Evolutionary conservation across 2,329 filamentous ascomycete genomes (phyloP), one percentile per base, ranked within the genome.

Genomic region (Penicillium digitatum): DNA sequence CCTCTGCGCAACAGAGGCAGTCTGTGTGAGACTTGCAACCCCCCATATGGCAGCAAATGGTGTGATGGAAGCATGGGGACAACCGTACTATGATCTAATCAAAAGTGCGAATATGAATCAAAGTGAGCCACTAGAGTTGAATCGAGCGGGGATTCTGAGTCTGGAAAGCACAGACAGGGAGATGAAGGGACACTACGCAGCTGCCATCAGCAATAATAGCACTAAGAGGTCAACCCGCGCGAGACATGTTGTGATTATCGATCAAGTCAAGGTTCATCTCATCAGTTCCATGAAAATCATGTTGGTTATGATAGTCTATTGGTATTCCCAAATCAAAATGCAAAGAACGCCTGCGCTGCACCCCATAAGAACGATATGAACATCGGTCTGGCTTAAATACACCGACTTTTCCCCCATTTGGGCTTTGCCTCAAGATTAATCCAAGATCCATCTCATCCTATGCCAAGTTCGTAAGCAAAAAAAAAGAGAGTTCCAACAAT

Each of bases 271-370:
- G n/a, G 32, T 37, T 43, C 18, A 40, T 48, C 26, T 53, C 27
- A 48, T 48, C 39, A 7, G 39, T 39, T 38, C 39, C 52, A 56
- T 52, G 50, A 56, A 62, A 37, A 56, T 49, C 54, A 52, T 31
- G 27, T 55, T 48, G 47, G 39, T 62, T 64, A 58, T 63, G 57
- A 63, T 63, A 59, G 66, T 71, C 63, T 70, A 68, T 70, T 67
- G 63, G 66, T 71, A 71, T 68, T 66, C 64, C 66, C 66, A 66
- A 62, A 64, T 62, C 59, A 67, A 65, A 66, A 69, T 68, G 64
- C 63, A 65, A 69, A 69, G 61, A 67, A 76, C 73, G 72, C 73
- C 74, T 63, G 67, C 73, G 74, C 74, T 75, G 66, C 69, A 72
- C 64, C 56, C 59, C 60, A 62, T 57, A 62, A 66, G 60, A 60